A percentile compares a stretch with the other conserved stretches of the same genome.
phyloP scores from a whole-genome alignment of 768 basidiomycete genomes.

The Glaciozyma martinii region DNA sequence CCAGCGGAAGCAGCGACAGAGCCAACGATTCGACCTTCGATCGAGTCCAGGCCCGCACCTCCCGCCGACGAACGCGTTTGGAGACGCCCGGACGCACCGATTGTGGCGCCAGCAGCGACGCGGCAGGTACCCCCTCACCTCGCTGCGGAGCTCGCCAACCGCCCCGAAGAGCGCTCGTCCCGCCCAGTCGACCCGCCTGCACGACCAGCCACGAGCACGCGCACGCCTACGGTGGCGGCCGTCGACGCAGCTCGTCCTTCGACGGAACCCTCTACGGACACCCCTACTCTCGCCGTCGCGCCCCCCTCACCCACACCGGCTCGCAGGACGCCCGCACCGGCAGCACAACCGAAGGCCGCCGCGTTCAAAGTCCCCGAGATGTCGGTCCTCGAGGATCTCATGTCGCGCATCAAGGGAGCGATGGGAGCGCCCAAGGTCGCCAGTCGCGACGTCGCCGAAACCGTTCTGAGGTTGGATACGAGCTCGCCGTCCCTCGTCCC shows the following conservation, averaged over 20 bases:
- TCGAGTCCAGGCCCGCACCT: background rate
- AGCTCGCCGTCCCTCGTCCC: background rate
- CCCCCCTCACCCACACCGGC: constrained; percentile 6
- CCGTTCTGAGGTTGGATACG: background rate
- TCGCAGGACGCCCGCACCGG: background rate
- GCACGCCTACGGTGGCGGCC: background rate
- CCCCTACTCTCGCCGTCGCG: background rate
- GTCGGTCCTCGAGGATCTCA: constrained; percentile 37
- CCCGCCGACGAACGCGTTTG: background rate
- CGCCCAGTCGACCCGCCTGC: background rate
- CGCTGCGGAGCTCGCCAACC: background rate
- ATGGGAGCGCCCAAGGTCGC: constrained; percentile 33
- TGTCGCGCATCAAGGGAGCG: constrained; percentile 39
- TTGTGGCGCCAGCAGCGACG: background rate
- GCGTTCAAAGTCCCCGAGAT: constrained; percentile 19
- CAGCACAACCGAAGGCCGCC: background rate
- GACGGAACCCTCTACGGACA: background rate
- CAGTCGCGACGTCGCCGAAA: background rate
- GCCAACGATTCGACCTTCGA: too few relatives aligned
- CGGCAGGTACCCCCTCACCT: constrained; percentile 22
- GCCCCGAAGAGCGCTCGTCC: background rate
- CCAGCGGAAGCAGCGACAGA: too few relatives aligned
- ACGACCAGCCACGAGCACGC: background rate
- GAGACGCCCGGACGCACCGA: background rate
- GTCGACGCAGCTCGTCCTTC: background rate